Conservation (phyloP, 495 filamentous ascomycete genomes). For the Hypoxylon lenormandii region DNA sequence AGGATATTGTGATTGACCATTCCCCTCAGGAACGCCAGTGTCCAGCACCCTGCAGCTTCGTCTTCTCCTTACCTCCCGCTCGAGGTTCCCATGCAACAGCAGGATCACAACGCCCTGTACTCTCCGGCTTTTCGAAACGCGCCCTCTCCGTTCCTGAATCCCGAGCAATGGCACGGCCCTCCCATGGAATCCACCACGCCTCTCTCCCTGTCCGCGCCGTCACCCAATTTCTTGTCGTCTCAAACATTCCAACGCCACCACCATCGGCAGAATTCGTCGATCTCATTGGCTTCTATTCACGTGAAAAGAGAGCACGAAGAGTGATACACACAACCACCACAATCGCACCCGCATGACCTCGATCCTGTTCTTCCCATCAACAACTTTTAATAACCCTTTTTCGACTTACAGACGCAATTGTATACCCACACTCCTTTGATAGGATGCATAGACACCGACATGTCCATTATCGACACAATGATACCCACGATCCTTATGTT, state of each 20-base stretch:
- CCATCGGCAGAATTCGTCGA: conserved; percentile 49
- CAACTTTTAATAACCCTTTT: conserved; percentile 41
- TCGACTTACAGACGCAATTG: conserved; percentile 62
- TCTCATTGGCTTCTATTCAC: conserved; percentile 47
- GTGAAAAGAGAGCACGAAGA: conserved; percentile 47
- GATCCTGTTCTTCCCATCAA: conserved; percentile 30
- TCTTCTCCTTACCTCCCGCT: conserved; percentile 52
- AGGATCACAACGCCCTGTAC: conserved; percentile 40
- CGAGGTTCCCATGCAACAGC: conserved; percentile 47
- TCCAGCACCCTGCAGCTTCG: conserved; percentile 51
- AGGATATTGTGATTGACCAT: conserved; percentile 62
- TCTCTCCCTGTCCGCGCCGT: conserved; percentile 46
- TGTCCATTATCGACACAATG: conserved; percentile 61
- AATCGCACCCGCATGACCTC: conserved; percentile 14
- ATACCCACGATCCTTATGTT: conserved; percentile 58
- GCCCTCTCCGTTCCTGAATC: conserved; percentile 56
- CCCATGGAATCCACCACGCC: conserved; percentile 54
- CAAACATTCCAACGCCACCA: conserved; percentile 42
- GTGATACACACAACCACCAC: conserved; percentile 14
- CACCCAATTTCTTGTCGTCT: conserved; percentile 42
- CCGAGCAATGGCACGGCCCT: conserved; percentile 53
- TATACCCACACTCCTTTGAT: conserved; percentile 62
- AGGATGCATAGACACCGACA: conserved; percentile 52
- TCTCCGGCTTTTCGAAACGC: conserved; percentile 39
- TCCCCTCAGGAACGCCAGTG: conserved; percentile 59